Evolutionary conservation across 2,329 filamentous ascomycete genomes (phyloP), one percentile per base, ranked within the genome.

Genomic region (Colletotrichum plurivorum): DNA sequence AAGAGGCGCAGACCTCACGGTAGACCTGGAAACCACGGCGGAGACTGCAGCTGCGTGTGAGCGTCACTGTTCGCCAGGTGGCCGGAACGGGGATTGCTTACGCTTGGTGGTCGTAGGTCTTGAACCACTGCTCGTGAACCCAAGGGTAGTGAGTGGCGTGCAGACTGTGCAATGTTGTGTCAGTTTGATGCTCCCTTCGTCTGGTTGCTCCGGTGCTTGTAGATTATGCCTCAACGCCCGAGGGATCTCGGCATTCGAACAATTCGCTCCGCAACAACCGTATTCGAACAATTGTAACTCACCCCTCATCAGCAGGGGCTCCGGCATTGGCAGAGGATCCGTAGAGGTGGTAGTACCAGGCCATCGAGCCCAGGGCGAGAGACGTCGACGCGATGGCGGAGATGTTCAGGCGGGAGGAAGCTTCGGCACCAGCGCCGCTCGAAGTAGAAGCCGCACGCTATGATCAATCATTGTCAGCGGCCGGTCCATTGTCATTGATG

Each of bases 21-120:
- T 99, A 99, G 80, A 99, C 96, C 86, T 97, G 95, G 91, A 98
- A 99, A 85, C 96, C 96, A 87, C 96, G 95, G 83, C 96, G 96
- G 75, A 99, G 94, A 78, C 95, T 97, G 31, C 8, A 75, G 63
- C 59, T n/a, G 13, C 54, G 67, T 58, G 69, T 72, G 45, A 72
- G 71, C 56, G 53, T 58, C 60, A 56, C 67, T 20, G 18, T 25
- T 27, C 41, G 22, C 22, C n/a, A 22, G 39, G 56, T 22, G 53
- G 52, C 46, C 25, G 55, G 54, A 56, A 61, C 20, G 9, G 31
- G 41, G 22, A 48, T 68, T 70, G 56, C 94, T 92, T 92, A 97
- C 93, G 94, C 92, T 84, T 93, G 92, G 85, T 98, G 95, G 79
- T 99, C 96, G 82, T 95, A 99, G 76, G 96, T 98, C 89, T 97